These are phyloP conservation scores for Didymella segeticola DNA, from an alignment of 2,329 filamentous ascomycete species.

Conservation along the genomic window DNA sequence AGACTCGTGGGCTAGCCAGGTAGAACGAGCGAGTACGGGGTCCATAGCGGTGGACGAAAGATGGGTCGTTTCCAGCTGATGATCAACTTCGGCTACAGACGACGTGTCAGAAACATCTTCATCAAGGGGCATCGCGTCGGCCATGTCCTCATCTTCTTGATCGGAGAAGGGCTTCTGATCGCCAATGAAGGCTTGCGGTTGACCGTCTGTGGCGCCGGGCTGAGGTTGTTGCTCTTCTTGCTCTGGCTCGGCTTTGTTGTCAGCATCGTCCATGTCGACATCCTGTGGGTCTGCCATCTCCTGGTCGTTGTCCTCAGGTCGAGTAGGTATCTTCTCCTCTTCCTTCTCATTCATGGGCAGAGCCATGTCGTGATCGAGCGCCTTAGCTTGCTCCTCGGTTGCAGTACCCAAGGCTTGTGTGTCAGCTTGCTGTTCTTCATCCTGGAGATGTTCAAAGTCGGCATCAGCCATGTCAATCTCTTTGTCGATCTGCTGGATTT, in stretches of 20 bases:
- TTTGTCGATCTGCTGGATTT: slow-evolving; percentile 56
- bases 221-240: slow-evolving; percentile 36
- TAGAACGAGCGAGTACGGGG: slow-evolving; percentile 67
- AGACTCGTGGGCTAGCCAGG: slow-evolving; percentile 86
- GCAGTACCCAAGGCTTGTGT: slow-evolving; percentile 90
- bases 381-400: slow-evolving; percentile 82
- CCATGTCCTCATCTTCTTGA: slow-evolving; percentile 49
- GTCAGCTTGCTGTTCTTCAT: slow-evolving; percentile 82
- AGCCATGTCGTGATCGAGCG: slow-evolving; percentile 87
- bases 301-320: slow-evolving; percentile 44
- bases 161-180: slow-evolving; percentile 47
- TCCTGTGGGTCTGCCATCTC: slow-evolving; percentile 33
- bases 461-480: slow-evolving; percentile 76
- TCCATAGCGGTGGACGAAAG: slow-evolving; percentile 57
- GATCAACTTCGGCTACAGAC: slow-evolving; percentile 55
- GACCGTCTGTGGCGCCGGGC: slow-evolving; percentile 39
- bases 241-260: slow-evolving; percentile 31
- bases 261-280: slow-evolving; percentile 55
- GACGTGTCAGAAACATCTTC: slow-evolving; percentile 46
- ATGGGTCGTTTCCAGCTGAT: slow-evolving; percentile 76
- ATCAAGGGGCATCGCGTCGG: slow-evolving; percentile 42
- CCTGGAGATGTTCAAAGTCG: slow-evolving; percentile 93
- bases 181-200: slow-evolving; percentile 54
- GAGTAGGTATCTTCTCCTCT: slow-evolving; percentile 51
- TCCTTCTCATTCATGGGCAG: slow-evolving; percentile 69